phyloP scores from a whole-genome alignment of 257 asterid species.

The Nyctanthes arbortristis region DNA sequence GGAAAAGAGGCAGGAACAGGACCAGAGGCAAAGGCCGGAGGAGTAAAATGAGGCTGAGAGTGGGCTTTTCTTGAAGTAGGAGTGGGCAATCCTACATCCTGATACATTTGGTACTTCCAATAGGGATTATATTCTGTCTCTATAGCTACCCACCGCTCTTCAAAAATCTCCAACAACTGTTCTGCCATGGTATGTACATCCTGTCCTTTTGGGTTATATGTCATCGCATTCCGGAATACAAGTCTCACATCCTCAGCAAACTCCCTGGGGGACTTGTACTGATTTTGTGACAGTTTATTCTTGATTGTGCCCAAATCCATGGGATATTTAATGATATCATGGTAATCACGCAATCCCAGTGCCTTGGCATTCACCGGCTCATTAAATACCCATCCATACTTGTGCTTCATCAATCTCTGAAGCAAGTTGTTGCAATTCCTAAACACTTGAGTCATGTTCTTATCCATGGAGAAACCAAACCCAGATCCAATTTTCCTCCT shows the following conservation, averaged over 20 bases:
- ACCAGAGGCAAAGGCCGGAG: conserved; percentile 15
- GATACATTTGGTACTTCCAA: conserved; percentile 62
- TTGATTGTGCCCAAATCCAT: conserved; percentile 95
- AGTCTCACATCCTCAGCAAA: conserved; percentile 91
- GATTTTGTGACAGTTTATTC: conserved; percentile 57
- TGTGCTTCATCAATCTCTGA: conserved; percentile 86
- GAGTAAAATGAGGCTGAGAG: conserved; percentile 41
- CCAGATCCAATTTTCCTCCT: conserved; percentile 54
- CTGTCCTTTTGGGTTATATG: conserved; percentile 87
- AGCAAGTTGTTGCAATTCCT: conserved; percentile 72
- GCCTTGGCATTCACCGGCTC: conserved; percentile 75
- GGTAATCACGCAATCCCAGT: conserved; percentile 73
- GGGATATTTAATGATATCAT: conserved; percentile 72
- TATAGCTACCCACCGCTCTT: conserved; percentile 78
- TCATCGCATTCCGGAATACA: conserved; percentile 87
- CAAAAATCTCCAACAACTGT: conserved; percentile 59
- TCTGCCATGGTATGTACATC: conserved; percentile 92
- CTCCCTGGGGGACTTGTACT: conserved; percentile 71
- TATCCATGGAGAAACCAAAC: conserved; percentile 50
- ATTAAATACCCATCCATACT: conserved; percentile 84
- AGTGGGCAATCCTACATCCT: conserved; percentile 59
- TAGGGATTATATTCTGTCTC: conserved; percentile 62
- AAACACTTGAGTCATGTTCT: conserved; percentile 50
- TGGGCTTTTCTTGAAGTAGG: conserved; percentile 56
- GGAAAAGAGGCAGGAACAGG: conserved; percentile 31